Base-by-base conservation (phyloP, 2,329 filamentous ascomycete genomes). In the Paecilomyces niveus region DNA sequence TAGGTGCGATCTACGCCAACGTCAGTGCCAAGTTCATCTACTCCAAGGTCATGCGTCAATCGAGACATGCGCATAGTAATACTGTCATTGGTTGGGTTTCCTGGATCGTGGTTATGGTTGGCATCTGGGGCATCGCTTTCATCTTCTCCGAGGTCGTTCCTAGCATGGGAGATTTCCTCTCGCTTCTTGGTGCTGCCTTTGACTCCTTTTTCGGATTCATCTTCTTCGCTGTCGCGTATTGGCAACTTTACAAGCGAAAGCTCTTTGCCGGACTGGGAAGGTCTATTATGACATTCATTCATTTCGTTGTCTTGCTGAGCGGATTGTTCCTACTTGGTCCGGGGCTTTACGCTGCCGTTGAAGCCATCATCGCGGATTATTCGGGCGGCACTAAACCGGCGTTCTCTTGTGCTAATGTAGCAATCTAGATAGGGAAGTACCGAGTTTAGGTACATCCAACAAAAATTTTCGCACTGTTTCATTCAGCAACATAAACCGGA, bases 331-430 rank as follows among this genome's bases (percentile, higher is more conserved):
- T 82, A 60, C 68, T 82, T 15, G 80, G 80, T 3, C 80, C 80
- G 0, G 80, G 80, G 0, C 62, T 82, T n/a, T 82, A 82, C 65
- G 79, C 80, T 32, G 80, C 80, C 13, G 76, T 81, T 3, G 70
- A 81, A 68, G 80, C 80, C 10, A 82, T 82, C 56, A 81, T 81
- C 57, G 73, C 71, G 3, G 80, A 82, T 68, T 82, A 82, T 58
- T 69, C 75, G 1, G 74, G 75, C 1, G 62, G 66, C 22, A 73
- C 74, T 1, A 74, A 69, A 39, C 79, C 79, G 10, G 78, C 80
- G 2, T 82, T 82, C 59, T 78, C 75, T 45, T 82, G 80, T 70
- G 74, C 75, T 3, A 78, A 81, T 68, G 60, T 80, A 57, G 69
- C 78, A 22, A 74, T 82, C n/a, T 81, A 70, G 61, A 59, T 10